A percentile compares a stretch with the other conserved stretches of the same genome.
Conservation (phyloP, 352 stramenopile genomes). For the Peronosclerospora sorghi region DNA sequence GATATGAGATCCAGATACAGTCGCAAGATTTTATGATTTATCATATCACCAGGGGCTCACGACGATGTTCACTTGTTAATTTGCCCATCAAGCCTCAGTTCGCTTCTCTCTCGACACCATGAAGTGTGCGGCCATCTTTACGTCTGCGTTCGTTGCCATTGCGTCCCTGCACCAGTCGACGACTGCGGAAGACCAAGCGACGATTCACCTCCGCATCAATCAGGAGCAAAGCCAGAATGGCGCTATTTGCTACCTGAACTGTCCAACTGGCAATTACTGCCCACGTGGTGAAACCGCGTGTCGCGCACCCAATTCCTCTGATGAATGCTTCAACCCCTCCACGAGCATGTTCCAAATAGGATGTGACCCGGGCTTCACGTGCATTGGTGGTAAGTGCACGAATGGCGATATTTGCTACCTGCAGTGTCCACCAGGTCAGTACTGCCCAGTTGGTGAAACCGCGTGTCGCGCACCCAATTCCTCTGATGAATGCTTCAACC, state of each 20-base stretch:
- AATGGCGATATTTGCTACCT: conserved; percentile 13
- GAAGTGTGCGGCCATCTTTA: conserved; percentile 23
- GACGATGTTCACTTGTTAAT: too few relatives aligned
- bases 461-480: conserved; percentile 9
- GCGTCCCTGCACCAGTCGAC: conserved; percentile 13
- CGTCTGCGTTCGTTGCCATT: conserved; percentile 7
- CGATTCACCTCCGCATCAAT: conserved; percentile 22
- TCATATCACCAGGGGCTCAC: too few relatives aligned
- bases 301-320: conserved; percentile 1
- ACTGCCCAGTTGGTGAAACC: conserved; percentile 13
- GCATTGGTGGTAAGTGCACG: too few relatives aligned
- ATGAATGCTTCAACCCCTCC: conserved; percentile 23
- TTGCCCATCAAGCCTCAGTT: too few relatives aligned
- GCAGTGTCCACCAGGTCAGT: conserved; percentile 11
- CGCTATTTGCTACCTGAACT: conserved; percentile 16
- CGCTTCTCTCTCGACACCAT: conserved; percentile 4
- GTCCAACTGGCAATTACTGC: conserved; percentile 17
- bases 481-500: conserved; percentile 19
- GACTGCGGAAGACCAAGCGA: conserved; percentile 8
- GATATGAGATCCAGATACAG: too few relatives aligned
- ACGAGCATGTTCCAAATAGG: conserved; percentile 11
- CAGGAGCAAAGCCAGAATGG: neutral
- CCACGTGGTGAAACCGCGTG: conserved; percentile 8
- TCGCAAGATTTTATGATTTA: too few relatives aligned
- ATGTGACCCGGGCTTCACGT: conserved; percentile 23